These are phyloP conservation scores for Alternaria sp. DNA, from an alignment of 2,329 filamentous ascomycete genomes.

Conservation along the genomic window DNA sequence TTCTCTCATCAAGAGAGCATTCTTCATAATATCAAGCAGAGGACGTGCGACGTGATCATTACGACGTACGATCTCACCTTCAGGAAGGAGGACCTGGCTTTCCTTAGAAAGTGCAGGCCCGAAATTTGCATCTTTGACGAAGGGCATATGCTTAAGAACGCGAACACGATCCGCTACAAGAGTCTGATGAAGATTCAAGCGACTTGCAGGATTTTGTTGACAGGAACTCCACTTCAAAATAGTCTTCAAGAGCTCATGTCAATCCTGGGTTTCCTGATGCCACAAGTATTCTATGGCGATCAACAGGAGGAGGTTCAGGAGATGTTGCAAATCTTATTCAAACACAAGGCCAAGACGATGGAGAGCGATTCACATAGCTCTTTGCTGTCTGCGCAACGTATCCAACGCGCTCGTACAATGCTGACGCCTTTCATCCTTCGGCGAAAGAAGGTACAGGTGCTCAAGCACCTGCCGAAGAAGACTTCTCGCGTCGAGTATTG, in stretches of 20 bases:
- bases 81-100: constrained; percentile 68
- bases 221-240: constrained; percentile 92
- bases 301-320: constrained; percentile 73
- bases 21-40: constrained; percentile 67
- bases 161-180: constrained; percentile 80
- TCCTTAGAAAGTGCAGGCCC: constrained; percentile 67
- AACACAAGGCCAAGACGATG: constrained; percentile 85
- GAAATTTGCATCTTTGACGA: constrained; percentile 85
- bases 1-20: constrained; percentile 73
- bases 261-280: constrained; percentile 93
- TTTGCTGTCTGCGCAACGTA: constrained; percentile 85
- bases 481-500: constrained; percentile 81
- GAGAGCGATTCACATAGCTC: constrained; percentile 77
- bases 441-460: constrained; percentile 90
- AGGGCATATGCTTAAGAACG: constrained; percentile 92
- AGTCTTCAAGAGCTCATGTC: constrained; percentile 92
- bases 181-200: constrained; percentile 80
- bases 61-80: constrained; percentile 75
- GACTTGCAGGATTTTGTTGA: constrained; percentile 85
- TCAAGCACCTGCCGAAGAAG: constrained; percentile 83
- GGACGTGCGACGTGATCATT: constrained; percentile 71
- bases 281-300: constrained; percentile 75
- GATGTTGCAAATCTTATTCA: constrained; percentile 86
- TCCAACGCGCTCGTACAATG: constrained; percentile 87
- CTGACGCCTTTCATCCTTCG: constrained; percentile 95